Evolutionary conservation across 2,329 filamentous ascomycete genomes (phyloP), one percentile per base, ranked within the genome.

Genomic region (Raffaelea albimanens): DNA sequence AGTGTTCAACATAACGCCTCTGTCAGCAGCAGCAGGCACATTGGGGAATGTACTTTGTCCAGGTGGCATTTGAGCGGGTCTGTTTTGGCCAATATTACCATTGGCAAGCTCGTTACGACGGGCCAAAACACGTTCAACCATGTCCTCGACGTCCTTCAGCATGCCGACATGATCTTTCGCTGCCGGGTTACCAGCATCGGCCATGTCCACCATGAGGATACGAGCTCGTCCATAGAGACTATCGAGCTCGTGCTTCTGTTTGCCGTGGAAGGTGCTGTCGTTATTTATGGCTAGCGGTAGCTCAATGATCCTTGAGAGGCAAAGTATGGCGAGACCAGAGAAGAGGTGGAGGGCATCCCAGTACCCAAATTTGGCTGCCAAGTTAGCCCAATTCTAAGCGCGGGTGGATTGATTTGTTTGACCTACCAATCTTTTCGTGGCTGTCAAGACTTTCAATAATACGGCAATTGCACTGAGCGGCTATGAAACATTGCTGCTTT

Each of bases 341-440:
- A 59, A 58, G 3, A 59, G 50, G 25, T 58, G 57, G 10, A 58
- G 51, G 1, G 55, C 55, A 19, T 58, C 53, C 53, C 55, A 59
- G 21, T 57, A 58, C 5, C 57, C 55, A 16, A 54, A 58, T 29
- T 54, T 54, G 2, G 55, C 56, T 55, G 11, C 36, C 13, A n/a
- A 2, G n/a, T n/a, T n/a, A n/a, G n/a, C n/a, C n/a, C n/a, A n/a
- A n/a, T n/a, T n/a, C n/a, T n/a, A n/a, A n/a, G n/a, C n/a, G n/a
- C n/a, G n/a, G 25, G 25, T 13, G 25, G 25, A 29, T 29, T 18
- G 5, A 23, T 4, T n/a, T n/a, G n/a, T n/a, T n/a, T n/a, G 19
- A 11, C 50, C 16, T 38, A 53, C 52, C 52, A n/a, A 54, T 48
- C 16, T 51, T 54, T 2, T 48, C 50, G 1, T 46, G 43, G 0